Conservation (phyloP, 495 filamentous ascomycete species). For the Lepraria neglecta region DNA sequence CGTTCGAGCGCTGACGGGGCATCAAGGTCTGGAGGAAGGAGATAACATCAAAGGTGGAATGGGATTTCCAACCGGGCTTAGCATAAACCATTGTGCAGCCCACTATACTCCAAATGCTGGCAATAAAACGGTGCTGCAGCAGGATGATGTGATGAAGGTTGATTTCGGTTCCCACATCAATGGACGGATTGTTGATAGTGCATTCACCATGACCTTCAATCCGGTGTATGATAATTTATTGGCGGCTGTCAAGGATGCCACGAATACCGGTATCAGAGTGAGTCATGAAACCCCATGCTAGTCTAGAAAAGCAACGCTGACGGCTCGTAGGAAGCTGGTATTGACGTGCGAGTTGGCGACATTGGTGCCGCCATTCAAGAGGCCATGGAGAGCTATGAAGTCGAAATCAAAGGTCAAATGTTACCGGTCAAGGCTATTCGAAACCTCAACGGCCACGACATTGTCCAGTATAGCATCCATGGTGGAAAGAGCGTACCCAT, state of each 20-base stretch:
- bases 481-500: slow-evolving; percentile 58
- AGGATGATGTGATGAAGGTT: slow-evolving; percentile 61
- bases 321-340: slow-evolving; percentile 46
- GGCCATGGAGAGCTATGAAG: slow-evolving; percentile 62
- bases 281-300: not conserved
- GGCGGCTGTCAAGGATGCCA: slow-evolving; percentile 55
- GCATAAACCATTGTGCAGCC: slow-evolving; percentile 54
- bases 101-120: slow-evolving; percentile 61
- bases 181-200: slow-evolving; percentile 59
- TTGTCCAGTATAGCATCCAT: slow-evolving; percentile 54
- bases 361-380: slow-evolving; percentile 60
- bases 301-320: not conserved
- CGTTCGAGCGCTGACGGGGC: slow-evolving; percentile 50
- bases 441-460: slow-evolving; percentile 54
- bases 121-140: slow-evolving; percentile 50
- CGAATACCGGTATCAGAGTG: slow-evolving; percentile 54
- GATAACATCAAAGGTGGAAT: slow-evolving; percentile 52
- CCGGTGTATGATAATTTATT: slow-evolving; percentile 56
- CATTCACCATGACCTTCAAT: slow-evolving; percentile 58
- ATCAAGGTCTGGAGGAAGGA: slow-evolving; percentile 53
- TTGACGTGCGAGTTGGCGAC: slow-evolving; percentile 56
- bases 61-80: slow-evolving; percentile 58
- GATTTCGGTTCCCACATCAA: slow-evolving; percentile 62
- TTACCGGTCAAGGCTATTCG: slow-evolving; percentile 55
- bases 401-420: slow-evolving; percentile 50